phyloP scores from a whole-genome alignment of 768 basidiomycete genomes.

The Tricholoma bakamatsutake region DNA sequence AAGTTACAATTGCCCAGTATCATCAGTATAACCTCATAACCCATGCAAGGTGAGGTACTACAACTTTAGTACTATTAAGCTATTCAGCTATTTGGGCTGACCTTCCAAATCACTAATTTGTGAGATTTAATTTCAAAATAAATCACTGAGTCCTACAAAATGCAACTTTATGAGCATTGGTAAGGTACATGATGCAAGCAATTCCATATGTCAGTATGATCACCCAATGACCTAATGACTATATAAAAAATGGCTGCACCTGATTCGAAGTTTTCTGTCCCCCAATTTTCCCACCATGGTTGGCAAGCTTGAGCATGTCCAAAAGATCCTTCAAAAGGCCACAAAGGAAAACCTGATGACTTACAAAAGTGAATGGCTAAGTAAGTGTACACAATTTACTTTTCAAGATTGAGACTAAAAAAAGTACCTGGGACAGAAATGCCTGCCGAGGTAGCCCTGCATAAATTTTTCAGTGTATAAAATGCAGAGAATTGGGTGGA shows the following conservation, averaged over 20 bases:
- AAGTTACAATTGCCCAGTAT: too few species aligned
- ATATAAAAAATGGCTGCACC: too few species aligned
- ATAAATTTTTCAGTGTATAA: background rate
- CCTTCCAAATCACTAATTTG: background rate
- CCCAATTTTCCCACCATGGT: background rate
- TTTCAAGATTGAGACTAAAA: background rate
- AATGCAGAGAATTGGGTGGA: background rate
- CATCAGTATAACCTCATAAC: too few species aligned
- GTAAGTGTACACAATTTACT: background rate
- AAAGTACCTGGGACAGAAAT: background rate
- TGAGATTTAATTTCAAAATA: background rate
- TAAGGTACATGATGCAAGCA: background rate
- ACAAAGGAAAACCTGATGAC: background rate
- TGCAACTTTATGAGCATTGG: background rate
- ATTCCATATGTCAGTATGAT: background rate
- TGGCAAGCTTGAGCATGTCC: background rate
- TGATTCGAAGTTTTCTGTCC: background rate
- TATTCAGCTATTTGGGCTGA: background rate
- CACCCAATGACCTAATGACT: too few species aligned
- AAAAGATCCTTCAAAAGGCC: background rate
- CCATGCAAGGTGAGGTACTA: too few species aligned
- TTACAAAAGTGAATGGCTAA: background rate
- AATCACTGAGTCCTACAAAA: background rate
- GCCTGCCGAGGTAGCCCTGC: background rate
- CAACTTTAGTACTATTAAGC: background rate